Base-by-base conservation (phyloP, 129 eudicot genomes). In the Helianthus tuberosus region DNA sequence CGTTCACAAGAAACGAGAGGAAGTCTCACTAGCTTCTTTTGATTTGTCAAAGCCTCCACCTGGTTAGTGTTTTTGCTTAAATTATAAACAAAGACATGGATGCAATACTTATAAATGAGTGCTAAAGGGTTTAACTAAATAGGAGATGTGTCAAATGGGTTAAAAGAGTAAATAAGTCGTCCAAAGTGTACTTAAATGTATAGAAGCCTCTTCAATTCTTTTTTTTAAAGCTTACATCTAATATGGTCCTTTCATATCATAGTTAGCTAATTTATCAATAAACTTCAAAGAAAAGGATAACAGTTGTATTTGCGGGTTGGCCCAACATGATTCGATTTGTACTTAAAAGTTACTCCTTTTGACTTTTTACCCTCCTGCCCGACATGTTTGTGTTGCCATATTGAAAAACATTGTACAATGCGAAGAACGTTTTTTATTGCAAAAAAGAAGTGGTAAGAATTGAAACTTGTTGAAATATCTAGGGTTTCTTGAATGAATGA, bases 41-140 rank as follows among this genome's bases (percentile, higher is more conserved):
- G 83, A 82, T 77, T 73, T 78, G 63, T 73, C 86, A 32, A 74
- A 61, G 65, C 64, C 82, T 73, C 81, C 79, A 73, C 65, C 80
- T 66, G 81, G 90, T 88, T 87, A 80, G 62, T 81, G 27, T 66
- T 77, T 77, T 32, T 79, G 23, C 55, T 29, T 77, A 49, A 59
- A 64, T 49, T 54, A 39, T 39, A 13, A 60, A 36, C 46, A 49
- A 46, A 48, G 27, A 20, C 5, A 55, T 43, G 7, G 52, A 27
- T 58, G 10, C 17, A 27, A 48, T 20, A 20, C 23, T 20, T 20
- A 20, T 20, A 20, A 20, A 20, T 20, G 43, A 8, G 65, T 10
- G n/a, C n/a, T n/a, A n/a, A n/a, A n/a, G n/a, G n/a, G n/a, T n/a
- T 10, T 25, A 59, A 59, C 66, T 29, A 27, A 27, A 60, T 20